Evolutionary conservation across 2,329 filamentous ascomycete genomes (phyloP).

Genomic region (Hypoxylon sp.): DNA sequence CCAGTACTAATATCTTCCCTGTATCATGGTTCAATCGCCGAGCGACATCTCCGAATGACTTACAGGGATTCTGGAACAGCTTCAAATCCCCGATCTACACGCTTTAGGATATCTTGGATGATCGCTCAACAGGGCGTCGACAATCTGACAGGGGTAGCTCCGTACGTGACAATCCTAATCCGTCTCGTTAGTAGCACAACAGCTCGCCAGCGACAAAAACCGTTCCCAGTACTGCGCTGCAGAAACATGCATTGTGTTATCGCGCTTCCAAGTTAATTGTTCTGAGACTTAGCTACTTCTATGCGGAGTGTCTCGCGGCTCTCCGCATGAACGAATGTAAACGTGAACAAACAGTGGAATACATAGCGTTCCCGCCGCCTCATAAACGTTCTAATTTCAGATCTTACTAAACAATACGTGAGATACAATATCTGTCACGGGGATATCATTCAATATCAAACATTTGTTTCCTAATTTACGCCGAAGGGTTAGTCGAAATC

Average conservation of each 20-base stretch:
- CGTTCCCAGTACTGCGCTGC: conserved; percentile 41
- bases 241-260: conserved; percentile 32
- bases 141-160: conserved; percentile 34
- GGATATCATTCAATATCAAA: neutral
- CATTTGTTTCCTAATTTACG: conserved; percentile 39
- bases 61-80: conserved; percentile 10
- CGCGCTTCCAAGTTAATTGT: conserved; percentile 39
- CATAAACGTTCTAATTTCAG: neutral
- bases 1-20: conserved; percentile 3
- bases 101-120: conserved; percentile 23
- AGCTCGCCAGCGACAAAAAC: conserved; percentile 43
- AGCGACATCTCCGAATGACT: neutral
- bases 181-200: conserved; percentile 36
- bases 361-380: conserved; percentile 3
- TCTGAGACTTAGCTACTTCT: conserved; percentile 36
- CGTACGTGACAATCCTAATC: conserved; percentile 37
- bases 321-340: conserved; percentile 45
- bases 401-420: neutral
- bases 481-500: conserved; percentile 34
- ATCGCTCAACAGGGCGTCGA: conserved; percentile 31
- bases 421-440: conserved; percentile 13
- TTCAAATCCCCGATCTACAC: conserved; percentile 36
- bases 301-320: conserved; percentile 34
- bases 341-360: conserved; percentile 41
- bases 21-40: conserved; percentile 12